A percentile compares a stretch with the other conserved stretches of the same genome.
Evolutionary conservation across 768 basidiomycete genomes (phyloP).

Genomic region (Macrocybe gigantea): DNA sequence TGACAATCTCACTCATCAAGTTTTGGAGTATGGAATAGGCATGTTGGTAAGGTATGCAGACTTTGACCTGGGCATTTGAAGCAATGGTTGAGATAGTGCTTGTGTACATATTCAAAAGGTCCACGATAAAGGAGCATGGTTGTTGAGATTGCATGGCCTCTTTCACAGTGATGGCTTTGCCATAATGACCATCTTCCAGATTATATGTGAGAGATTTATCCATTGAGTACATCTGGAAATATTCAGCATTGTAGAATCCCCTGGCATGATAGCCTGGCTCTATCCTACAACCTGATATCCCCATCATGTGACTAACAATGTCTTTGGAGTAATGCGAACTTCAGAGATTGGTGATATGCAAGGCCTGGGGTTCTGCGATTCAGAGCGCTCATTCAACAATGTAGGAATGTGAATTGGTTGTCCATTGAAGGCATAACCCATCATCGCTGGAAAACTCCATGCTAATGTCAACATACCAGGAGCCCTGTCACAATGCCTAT

Average conservation of each 20-base stretch:
- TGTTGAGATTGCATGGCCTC: slow-evolving; percentile 6
- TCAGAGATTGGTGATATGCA: not conserved
- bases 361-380: not conserved
- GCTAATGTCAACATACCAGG: slow-evolving; percentile 18
- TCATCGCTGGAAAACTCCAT: slow-evolving; percentile 10
- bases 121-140: not conserved
- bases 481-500: not conserved
- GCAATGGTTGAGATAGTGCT: not conserved
- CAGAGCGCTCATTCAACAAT: slow-evolving; percentile 2
- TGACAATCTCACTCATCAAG: not conserved
- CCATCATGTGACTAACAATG: slow-evolving; percentile 8
- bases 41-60: slow-evolving; percentile 10
- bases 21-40: not conserved
- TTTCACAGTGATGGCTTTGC: slow-evolving; percentile 7
- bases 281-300: slow-evolving; percentile 9
- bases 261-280: slow-evolving; percentile 1
- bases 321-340: slow-evolving; percentile 9
- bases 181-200: slow-evolving; percentile 4
- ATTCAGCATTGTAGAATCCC: slow-evolving; percentile 4
- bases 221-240: slow-evolving; percentile 12
- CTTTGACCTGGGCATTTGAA: slow-evolving; percentile 9
- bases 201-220: slow-evolving; percentile 11
- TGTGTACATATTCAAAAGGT: slow-evolving; percentile 4
- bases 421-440: slow-evolving; percentile 11
- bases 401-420: not conserved